Evolutionary conservation across 2,329 filamentous ascomycete genomes (phyloP).

Genomic region (Leptographium radiaticola): DNA sequence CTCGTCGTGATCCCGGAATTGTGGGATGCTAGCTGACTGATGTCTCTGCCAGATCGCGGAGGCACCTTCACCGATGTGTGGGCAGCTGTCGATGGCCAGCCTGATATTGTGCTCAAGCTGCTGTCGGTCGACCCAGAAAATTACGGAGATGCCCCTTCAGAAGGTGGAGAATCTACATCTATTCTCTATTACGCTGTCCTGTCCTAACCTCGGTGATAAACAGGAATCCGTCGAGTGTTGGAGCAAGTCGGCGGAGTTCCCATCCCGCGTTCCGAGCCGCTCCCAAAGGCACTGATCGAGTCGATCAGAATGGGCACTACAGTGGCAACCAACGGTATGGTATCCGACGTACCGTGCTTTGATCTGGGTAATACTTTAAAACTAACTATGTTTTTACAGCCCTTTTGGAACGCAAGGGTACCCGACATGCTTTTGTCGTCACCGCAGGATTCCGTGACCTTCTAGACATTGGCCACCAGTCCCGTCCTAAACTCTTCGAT

Average conservation of each 20-base stretch:
- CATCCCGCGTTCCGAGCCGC: conserved; percentile 62
- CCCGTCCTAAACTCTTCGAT: conserved; percentile 80
- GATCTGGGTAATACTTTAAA: not conserved
- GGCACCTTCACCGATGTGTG: conserved; percentile 14
- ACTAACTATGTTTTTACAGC: conserved; percentile 26
- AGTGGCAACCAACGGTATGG: conserved; percentile 66
- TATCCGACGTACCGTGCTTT: not conserved
- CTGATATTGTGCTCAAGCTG: conserved; percentile 27
- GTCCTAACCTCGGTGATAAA: too few relatives aligned
- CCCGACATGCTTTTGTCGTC: conserved; percentile 78
- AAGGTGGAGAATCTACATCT: not conserved
- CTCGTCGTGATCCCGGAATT: too few relatives aligned
- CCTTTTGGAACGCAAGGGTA: conserved; percentile 77
- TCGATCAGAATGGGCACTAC: conserved; percentile 91
- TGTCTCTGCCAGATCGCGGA: conserved; percentile 2
- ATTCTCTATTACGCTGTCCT: too few relatives aligned
- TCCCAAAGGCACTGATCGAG: conserved; percentile 20
- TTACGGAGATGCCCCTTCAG: conserved; percentile 62
- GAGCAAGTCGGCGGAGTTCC: conserved; percentile 58
- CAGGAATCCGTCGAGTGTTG: conserved; percentile 62
- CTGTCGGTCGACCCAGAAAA: conserved; percentile 73
- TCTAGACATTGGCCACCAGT: conserved; percentile 81
- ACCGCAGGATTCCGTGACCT: conserved; percentile 83
- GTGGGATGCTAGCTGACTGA: too few relatives aligned
- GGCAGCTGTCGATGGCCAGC: conserved; percentile 18